Percentiles rank a stretch among this genome's conserved stretches.
Conservation (phyloP, 2,329 filamentous ascomycete genomes). For the Colletotrichum neosansevieriae region DNA sequence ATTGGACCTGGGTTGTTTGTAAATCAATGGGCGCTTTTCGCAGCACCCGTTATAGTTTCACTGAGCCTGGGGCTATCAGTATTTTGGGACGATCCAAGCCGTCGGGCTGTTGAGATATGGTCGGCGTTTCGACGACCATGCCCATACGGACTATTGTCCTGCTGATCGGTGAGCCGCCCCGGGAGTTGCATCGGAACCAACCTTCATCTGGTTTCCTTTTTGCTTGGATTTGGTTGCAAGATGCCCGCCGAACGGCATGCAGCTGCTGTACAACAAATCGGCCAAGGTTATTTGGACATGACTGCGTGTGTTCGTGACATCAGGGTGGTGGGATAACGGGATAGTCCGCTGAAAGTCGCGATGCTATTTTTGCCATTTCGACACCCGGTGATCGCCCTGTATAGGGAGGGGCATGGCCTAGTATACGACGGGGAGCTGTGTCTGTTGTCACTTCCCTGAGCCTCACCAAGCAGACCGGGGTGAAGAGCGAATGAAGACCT, state of each 20-base stretch:
- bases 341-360: constrained; percentile 1
- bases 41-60: constrained; percentile 6
- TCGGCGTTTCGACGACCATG: constrained; percentile 7
- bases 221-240: constrained; percentile 5
- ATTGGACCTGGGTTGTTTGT: neutral
- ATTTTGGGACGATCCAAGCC: constrained; percentile 1
- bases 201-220: constrained; percentile 2
- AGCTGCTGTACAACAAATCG: constrained; percentile 5
- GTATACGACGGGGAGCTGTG: constrained; percentile 25
- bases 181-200: neutral
- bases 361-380: constrained; percentile 37
- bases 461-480: constrained; percentile 40
- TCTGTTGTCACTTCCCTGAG: constrained; percentile 48
- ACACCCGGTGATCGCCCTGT: constrained; percentile 33
- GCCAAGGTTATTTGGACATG: neutral
- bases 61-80: neutral
- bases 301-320: constrained; percentile 7
- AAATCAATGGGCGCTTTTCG: neutral
- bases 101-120: neutral
- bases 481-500: constrained; percentile 19
- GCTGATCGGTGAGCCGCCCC: constrained; percentile 1
- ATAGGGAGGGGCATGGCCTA: constrained; percentile 11
- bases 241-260: constrained; percentile 13
- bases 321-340: constrained; percentile 4
- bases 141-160: neutral